Percentiles rank a stretch among this genome's conserved stretches.
phyloP scores from a whole-genome alignment of 1,284 basidiomycete genomes.

The Hemileia vastatrix region DNA sequence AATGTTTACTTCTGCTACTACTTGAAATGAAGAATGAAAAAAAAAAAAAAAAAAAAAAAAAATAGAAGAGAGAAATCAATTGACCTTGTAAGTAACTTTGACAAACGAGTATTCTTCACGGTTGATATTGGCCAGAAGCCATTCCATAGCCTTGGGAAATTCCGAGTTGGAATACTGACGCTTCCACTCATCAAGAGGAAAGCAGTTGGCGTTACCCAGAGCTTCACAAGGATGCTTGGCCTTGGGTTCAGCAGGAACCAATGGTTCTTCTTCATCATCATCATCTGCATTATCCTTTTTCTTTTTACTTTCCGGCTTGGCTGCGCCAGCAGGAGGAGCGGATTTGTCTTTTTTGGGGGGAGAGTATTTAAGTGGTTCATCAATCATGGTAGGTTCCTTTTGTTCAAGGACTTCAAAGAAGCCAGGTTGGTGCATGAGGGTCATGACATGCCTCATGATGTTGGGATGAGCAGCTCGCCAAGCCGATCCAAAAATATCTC shows the following conservation, averaged over 20 bases:
- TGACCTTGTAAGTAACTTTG: conserved; percentile 20
- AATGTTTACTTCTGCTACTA: conserved; percentile 30
- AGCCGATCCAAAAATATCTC: conserved; percentile 30
- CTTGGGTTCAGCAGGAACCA: conserved; percentile 32
- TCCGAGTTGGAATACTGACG: conserved; percentile 44
- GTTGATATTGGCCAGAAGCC: conserved; percentile 43
- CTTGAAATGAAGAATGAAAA: conserved; percentile 23
- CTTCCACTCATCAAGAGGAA: conserved; percentile 45
- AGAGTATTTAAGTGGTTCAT: conserved; percentile 36
- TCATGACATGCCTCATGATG: conserved; percentile 38
- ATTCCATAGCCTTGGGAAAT: conserved; percentile 40
- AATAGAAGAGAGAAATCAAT: conserved; percentile 26
- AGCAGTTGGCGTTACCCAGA: conserved; percentile 25
- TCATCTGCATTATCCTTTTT: conserved; percentile 32
- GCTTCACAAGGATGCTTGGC: conserved; percentile 43
- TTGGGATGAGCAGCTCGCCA: conserved; percentile 41
- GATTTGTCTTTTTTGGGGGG: conserved; percentile 32
- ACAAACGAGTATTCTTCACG: conserved; percentile 16
- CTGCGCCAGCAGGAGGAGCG: conserved; percentile 4
- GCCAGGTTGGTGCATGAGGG: conserved; percentile 36
- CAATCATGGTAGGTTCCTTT: conserved; percentile 22
- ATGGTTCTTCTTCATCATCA: conserved; percentile 37
- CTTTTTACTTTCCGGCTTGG: conserved; percentile 38
- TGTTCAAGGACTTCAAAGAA: conserved; percentile 27
- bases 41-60: conserved; percentile 36